These are phyloP conservation scores for Naganishia vaughanmartiniae DNA, from an alignment of 768 basidiomycete genomes.

Conservation along the genomic window DNA sequence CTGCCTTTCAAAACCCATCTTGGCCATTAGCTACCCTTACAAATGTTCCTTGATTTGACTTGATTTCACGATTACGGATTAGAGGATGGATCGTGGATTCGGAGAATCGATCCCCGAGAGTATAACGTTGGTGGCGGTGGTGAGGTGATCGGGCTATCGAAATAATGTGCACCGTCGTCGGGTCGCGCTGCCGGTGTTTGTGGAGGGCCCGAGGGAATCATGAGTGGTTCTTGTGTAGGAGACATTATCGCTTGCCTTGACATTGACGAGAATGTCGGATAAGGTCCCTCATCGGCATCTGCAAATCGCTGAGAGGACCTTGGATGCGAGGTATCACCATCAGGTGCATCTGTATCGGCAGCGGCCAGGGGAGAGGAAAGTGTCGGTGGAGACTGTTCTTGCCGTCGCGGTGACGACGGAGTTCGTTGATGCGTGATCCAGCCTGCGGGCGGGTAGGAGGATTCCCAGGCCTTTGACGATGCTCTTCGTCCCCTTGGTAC, in stretches of 20 bases:
- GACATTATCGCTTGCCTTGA: background rate
- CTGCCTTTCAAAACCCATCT: background rate
- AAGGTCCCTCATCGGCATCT: slow-evolving; percentile 14
- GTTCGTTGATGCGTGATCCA: slow-evolving; percentile 24
- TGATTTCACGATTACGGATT: background rate
- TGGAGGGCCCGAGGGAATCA: background rate
- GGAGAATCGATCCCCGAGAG: slow-evolving; percentile 13
- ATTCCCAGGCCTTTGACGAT: slow-evolving; percentile 25
- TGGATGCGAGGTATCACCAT: background rate
- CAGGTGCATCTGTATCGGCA: background rate
- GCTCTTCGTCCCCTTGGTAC: slow-evolving; percentile 3
- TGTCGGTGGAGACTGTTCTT: background rate
- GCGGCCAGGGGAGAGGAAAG: background rate
- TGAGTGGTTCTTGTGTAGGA: slow-evolving; percentile 9
- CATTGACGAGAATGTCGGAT: slow-evolving; percentile 8
- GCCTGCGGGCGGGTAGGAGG: slow-evolving; percentile 21
- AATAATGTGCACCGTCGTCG: background rate
- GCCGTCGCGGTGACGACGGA: background rate
- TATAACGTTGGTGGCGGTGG: background rate
- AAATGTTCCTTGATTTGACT: background rate
- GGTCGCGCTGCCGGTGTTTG: background rate
- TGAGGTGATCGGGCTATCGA: background rate
- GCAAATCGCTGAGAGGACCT: slow-evolving; percentile 18
- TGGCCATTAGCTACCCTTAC: background rate
- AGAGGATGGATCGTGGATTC: slow-evolving; percentile 12